Evolutionary conservation across 2,329 filamentous ascomycete species (phyloP), one percentile per base, ranked within the genome.

Genomic region (Fusarium sp.): DNA sequence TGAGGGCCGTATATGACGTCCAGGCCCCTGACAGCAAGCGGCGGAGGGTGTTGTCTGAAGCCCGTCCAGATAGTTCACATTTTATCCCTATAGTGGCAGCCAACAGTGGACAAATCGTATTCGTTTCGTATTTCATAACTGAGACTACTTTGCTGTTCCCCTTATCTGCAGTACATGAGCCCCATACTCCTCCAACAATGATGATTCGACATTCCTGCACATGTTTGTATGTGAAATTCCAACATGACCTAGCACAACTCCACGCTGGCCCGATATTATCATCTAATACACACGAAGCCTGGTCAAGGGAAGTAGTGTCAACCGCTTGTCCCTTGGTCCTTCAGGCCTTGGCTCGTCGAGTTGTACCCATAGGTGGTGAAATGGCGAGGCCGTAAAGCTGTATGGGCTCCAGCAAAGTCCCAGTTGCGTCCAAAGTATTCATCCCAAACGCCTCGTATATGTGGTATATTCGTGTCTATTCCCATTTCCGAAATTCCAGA

Each of bases 401-500:
- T 54, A 20, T 22, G 27, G 40, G 54, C 20, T 45, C 37, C 54
- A 50, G 37, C 47, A 35, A 35, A 50, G 32, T 25, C 56, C 58
- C 45, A 56, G 60, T 66, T 64, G 33, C 61, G 30, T 61, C 61
- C 67, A 76, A 66, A 50, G 22, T 40, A 69, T 63, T 30, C 50
- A 57, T 52, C 43, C 63, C 57, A 33, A 58, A 38, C 79, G 77
- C 79, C 79, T 79, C 78, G 75, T 81, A 56, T 80, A 73, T 78
- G 70, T 79, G 73, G 70, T 78, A 76, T 79, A 70, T 71, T 71
- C 68, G 70, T 76, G 71, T 79, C 77, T 79, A 79, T 79, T 63
- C 63, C 70, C 66, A 57, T 45, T 56, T 67, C 59, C 50, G 47
- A 61, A 47, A 58, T 30, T 30, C 52, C 17, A 59, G 62, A 43